phyloP scores from a whole-genome alignment of 345 rosid genomes.

The Brassica carinata region DNA sequence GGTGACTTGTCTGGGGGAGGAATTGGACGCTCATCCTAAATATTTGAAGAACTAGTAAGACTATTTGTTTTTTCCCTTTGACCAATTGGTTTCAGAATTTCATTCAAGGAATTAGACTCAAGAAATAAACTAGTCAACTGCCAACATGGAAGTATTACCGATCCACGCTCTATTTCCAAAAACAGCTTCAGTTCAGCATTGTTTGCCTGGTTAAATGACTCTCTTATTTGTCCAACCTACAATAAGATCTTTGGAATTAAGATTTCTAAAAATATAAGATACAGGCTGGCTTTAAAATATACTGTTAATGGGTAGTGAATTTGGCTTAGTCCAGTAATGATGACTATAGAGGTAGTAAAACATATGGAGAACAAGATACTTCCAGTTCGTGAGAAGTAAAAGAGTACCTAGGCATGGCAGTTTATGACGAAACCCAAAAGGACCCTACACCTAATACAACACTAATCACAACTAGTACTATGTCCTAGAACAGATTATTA shows the following conservation, averaged over 20 bases:
- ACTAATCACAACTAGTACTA: slow-evolving; percentile 7
- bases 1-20: slow-evolving; percentile 66
- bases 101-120: neutral
- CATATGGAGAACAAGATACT: neutral
- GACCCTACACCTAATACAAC: slow-evolving; percentile 6
- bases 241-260: slow-evolving; percentile 17
- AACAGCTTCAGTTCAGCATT: slow-evolving; percentile 85
- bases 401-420: slow-evolving; percentile 9
- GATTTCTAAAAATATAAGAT: neutral
- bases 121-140: slow-evolving; percentile 3
- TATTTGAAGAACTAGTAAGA: neutral
- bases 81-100: neutral
- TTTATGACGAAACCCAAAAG: slow-evolving; percentile 3
- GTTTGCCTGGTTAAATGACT: slow-evolving; percentile 69
- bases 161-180: slow-evolving; percentile 83
- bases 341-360: neutral
- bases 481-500: slow-evolving; percentile 10
- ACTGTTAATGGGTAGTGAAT: neutral
- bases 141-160: slow-evolving; percentile 48
- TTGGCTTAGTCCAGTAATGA: neutral
- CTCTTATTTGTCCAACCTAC: slow-evolving; percentile 94
- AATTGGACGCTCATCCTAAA: slow-evolving; percentile 74
- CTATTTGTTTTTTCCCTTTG: no score
- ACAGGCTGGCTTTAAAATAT: neutral
- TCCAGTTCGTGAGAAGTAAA: neutral